Evolutionary conservation across 169 alveolate species (phyloP).

Genomic region (Plasmodium adleri): DNA sequence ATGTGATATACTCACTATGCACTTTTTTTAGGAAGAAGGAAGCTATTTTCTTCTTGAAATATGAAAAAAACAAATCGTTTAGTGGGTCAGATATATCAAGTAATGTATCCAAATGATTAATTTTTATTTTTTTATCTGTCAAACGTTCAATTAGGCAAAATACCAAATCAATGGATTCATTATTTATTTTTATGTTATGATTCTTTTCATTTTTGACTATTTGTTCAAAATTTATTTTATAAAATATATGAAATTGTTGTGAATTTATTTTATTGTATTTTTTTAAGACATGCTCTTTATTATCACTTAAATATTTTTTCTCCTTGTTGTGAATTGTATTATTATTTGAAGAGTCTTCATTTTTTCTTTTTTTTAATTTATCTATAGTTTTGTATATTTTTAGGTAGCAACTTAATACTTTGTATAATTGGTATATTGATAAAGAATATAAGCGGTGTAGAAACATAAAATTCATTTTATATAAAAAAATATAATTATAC

Average conservation of each 20-base stretch:
- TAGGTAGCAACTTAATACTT: conserved; percentile 23
- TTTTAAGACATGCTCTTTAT: neutral
- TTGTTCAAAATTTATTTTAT: conserved; percentile 17
- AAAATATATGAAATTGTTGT: conserved; percentile 8
- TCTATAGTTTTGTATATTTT: conserved; percentile 10
- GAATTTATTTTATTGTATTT: conserved; percentile 7
- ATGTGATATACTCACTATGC: conserved; percentile 31
- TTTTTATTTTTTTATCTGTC: conserved; percentile 13
- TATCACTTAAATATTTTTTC: neutral
- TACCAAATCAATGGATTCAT: conserved; percentile 8
- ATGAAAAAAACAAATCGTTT: neutral
- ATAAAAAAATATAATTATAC: conserved; percentile 6
- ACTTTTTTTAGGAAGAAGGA: conserved; percentile 18
- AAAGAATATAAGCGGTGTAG: conserved; percentile 40
- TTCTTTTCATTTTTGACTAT: neutral
- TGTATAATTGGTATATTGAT: conserved; percentile 31
- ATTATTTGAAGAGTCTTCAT: neutral
- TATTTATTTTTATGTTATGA: no score
- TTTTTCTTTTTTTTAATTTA: neutral
- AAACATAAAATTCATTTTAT: conserved; percentile 33
- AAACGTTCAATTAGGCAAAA: conserved; percentile 19
- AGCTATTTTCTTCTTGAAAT: conserved; percentile 27
- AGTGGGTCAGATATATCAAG: conserved; percentile 19
- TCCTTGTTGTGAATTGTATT: neutral
- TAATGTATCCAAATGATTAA: conserved; percentile 4